Conservation (phyloP, 2,329 filamentous ascomycete genomes). For the Pseudonectria foliicola region DNA sequence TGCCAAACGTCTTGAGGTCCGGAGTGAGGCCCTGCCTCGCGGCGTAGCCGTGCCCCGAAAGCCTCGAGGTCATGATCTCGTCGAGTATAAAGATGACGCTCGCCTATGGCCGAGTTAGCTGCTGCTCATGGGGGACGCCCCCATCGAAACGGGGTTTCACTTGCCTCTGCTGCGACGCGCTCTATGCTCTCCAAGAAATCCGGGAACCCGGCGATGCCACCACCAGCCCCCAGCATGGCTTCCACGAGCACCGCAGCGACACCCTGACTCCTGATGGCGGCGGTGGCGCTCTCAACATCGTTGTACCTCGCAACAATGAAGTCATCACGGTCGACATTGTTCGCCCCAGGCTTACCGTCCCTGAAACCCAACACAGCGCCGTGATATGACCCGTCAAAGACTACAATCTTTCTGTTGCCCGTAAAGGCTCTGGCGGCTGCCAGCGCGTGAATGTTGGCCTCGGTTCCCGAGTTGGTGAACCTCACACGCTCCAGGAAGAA, state of each 20-base stretch:
- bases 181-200: conserved; percentile 49
- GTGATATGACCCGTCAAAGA: conserved; percentile 39
- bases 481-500: conserved; percentile 51
- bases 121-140: background rate
- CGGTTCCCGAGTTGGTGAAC: conserved; percentile 60
- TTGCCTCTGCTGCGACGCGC: conserved; percentile 33
- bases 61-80: conserved; percentile 63
- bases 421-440: conserved; percentile 43
- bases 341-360: conserved; percentile 27
- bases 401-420: conserved; percentile 40
- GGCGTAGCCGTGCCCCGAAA: conserved; percentile 44
- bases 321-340: conserved; percentile 44
- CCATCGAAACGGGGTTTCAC: background rate
- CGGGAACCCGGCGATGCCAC: conserved; percentile 42
- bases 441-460: conserved; percentile 55
- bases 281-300: conserved; percentile 39
- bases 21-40: conserved; percentile 38
- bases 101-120: conserved; percentile 16
- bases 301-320: conserved; percentile 59
- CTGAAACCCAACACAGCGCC: conserved; percentile 31
- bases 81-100: conserved; percentile 60
- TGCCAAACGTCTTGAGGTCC: conserved; percentile 58
- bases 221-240: conserved; percentile 57
- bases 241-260: conserved; percentile 61
- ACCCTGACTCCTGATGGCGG: conserved; percentile 35